phyloP scores from a whole-genome alignment of 352 stramenopile genomes.

The Halophytophthora batemanensis region DNA sequence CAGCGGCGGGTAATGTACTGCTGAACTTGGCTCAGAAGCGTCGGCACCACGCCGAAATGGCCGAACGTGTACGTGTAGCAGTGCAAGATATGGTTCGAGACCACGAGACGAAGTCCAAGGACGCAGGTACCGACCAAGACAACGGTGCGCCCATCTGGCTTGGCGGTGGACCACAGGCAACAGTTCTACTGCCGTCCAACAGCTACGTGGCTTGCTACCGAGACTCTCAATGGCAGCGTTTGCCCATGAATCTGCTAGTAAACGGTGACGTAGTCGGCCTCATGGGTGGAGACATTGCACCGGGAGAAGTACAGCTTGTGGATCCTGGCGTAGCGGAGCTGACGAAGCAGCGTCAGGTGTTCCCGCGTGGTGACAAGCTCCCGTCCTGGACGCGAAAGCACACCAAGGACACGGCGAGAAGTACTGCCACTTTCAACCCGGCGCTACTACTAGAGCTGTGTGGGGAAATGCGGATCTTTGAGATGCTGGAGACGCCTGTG shows the following conservation, averaged over 20 bases:
- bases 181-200: slow-evolving; percentile 72
- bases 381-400: slow-evolving; percentile 44
- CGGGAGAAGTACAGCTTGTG: slow-evolving; percentile 53
- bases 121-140: slow-evolving; percentile 4
- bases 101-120: slow-evolving; percentile 1
- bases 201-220: slow-evolving; percentile 80
- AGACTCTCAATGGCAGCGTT: slow-evolving; percentile 73
- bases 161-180: slow-evolving; percentile 20
- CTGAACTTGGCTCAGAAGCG: slow-evolving; percentile 65
- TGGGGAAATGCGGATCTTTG: slow-evolving; percentile 84
- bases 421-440: slow-evolving; percentile 76
- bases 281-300: slow-evolving; percentile 81
- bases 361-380: slow-evolving; percentile 58
- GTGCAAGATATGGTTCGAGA: slow-evolving; percentile 52
- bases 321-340: slow-evolving; percentile 2
- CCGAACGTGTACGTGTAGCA: slow-evolving; percentile 65
- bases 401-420: slow-evolving; percentile 49
- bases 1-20: slow-evolving; percentile 53
- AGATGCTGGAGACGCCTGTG: slow-evolving; percentile 82
- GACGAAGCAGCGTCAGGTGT: slow-evolving; percentile 26
- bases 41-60: slow-evolving; percentile 77
- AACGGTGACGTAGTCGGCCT: slow-evolving; percentile 76
- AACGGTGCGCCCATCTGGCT: slow-evolving; percentile 18
- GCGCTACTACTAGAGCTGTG: slow-evolving; percentile 73
- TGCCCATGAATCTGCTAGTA: slow-evolving; percentile 84